Evolutionary conservation across 1,284 basidiomycete species (phyloP).

Genomic region (Amylostereum areolatum): DNA sequence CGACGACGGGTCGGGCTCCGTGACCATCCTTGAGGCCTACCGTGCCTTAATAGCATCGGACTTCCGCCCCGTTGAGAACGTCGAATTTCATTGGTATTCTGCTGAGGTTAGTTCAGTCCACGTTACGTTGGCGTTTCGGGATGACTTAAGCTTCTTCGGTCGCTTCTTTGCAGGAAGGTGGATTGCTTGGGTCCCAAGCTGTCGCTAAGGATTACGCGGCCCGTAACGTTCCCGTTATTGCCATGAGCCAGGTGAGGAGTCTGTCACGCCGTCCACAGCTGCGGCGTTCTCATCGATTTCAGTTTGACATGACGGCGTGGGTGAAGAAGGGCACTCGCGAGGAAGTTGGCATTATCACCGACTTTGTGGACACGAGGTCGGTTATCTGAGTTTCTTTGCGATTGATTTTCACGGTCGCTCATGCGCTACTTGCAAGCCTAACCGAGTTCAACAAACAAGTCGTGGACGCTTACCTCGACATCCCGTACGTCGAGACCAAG

Average conservation of each 20-base stretch:
- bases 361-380: conserved; percentile 72
- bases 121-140: conserved; percentile 6
- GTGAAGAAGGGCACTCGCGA: conserved; percentile 86
- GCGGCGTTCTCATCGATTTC: conserved; percentile 9
- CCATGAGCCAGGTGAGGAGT: conserved; percentile 77
- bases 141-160: conserved; percentile 5
- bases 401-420: conserved; percentile 4
- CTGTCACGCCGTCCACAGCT: conserved; percentile 9
- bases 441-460: conserved; percentile 77
- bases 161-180: conserved; percentile 61
- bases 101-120: conserved; percentile 57
- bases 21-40: conserved; percentile 89
- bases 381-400: conserved; percentile 10
- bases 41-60: conserved; percentile 74
- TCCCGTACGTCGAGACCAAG: conserved; percentile 74
- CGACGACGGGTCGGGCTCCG: conserved; percentile 89
- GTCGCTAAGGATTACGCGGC: conserved; percentile 77
- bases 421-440: conserved; percentile 36
- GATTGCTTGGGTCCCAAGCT: conserved; percentile 92
- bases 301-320: conserved; percentile 97
- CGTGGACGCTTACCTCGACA: conserved; percentile 73
- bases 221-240: conserved; percentile 63
- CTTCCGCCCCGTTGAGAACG: conserved; percentile 70
- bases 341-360: conserved; percentile 86
- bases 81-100: conserved; percentile 97